Evolutionary conservation across 306 rosid species (phyloP).

Genomic region (Dryas alaskensis): DNA sequence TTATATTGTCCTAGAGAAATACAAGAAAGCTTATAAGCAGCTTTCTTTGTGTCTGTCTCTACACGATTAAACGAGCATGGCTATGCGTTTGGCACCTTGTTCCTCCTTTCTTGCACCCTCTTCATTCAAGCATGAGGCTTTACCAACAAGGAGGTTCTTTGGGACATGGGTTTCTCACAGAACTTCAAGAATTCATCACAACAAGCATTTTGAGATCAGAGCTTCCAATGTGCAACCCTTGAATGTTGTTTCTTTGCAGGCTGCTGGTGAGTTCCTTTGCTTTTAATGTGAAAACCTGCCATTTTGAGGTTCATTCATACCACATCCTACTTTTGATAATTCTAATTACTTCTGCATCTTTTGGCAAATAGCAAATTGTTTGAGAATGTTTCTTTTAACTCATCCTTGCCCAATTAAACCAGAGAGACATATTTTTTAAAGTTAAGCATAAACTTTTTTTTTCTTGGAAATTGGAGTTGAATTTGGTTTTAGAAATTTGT

Average conservation of each 20-base stretch:
- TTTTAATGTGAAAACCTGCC: not conserved
- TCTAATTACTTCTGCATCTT: too few species aligned
- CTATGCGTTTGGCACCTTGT: slow-evolving; percentile 37
- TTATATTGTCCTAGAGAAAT: too few species aligned
- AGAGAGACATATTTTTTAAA: not conserved
- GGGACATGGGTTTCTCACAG: slow-evolving; percentile 41
- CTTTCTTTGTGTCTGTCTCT: not conserved
- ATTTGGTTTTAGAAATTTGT: too few species aligned
- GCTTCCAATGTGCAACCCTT: slow-evolving; percentile 76
- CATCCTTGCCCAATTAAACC: not conserved
- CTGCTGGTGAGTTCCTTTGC: slow-evolving; percentile 40
- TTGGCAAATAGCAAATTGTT: not conserved
- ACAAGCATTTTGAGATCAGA: slow-evolving; percentile 53
- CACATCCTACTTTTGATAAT: too few species aligned
- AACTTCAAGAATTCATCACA: slow-evolving; percentile 4
- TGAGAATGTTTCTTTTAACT: not conserved
- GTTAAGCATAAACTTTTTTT: too few species aligned
- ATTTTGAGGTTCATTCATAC: too few species aligned
- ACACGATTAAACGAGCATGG: slow-evolving; percentile 41
- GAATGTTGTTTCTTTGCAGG: slow-evolving; percentile 60
- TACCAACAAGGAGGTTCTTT: slow-evolving; percentile 10
- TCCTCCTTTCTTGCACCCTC: slow-evolving; percentile 39
- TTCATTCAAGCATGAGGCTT: slow-evolving; percentile 42
- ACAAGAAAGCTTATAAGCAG: not conserved
- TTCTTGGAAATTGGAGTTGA: too few species aligned